Base-by-base conservation (phyloP, 768 basidiomycete species). In the Coprinopsis marcescibilis region DNA sequence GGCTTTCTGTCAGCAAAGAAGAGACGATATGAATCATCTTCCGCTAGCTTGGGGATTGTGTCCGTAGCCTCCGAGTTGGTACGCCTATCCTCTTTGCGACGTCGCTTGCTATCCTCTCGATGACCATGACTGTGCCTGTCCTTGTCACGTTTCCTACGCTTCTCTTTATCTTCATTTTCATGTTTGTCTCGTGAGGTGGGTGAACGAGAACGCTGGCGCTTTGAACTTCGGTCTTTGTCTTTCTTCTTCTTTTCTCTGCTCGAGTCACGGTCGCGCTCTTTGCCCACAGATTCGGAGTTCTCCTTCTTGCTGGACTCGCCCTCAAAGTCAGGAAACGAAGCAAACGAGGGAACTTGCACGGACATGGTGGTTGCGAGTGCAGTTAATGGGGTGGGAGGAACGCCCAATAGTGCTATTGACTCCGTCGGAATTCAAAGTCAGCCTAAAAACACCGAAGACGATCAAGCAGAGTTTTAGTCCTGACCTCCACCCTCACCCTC, bases 1-100 rank as follows among this genome's bases (percentile, higher is more conserved):
- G 85, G 85, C 54, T 75, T 77, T 41, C 73, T 70, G 59, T 89
- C 86, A 11, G 78, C 78, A 58, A 75, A 86, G 63, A 77, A 88
- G 7, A 65, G 45, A 23, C 55, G 61, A 36, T 65, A 62, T 15
- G 60, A 52, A 12, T 44, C 61, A 55, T 59, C 59, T 25, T 25
- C 13, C 6, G 20, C n/a, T 32, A 33, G 24, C 19, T 23, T 7
- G 12, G 12, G 10, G 21, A n/a, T n/a, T n/a, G n/a, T n/a, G n/a
- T n/a, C n/a, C n/a, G n/a, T n/a, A n/a, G n/a, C n/a, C n/a, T n/a
- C n/a, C n/a, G n/a, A n/a, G n/a, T n/a, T n/a, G n/a, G n/a, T n/a
- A n/a, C n/a, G n/a, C n/a, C n/a, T n/a, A n/a, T n/a, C n/a, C n/a
- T n/a, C n/a, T n/a, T n/a, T 36, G 3, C 32, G 51, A 2, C 15